Base-by-base conservation (phyloP, 140 eudicot genomes). In the Stevia rebaudiana region DNA sequence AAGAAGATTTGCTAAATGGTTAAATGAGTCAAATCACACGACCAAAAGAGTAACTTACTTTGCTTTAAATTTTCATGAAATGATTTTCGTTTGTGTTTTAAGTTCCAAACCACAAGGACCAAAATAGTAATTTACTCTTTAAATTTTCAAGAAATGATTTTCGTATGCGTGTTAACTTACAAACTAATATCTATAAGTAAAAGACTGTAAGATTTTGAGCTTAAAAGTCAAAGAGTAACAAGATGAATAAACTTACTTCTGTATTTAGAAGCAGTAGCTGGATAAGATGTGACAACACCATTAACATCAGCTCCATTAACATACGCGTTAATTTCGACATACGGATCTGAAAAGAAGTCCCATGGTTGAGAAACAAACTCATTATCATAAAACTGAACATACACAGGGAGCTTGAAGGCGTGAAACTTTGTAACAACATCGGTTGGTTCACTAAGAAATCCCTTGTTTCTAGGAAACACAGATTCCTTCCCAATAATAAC, bases 261-360 rank as follows among this genome's bases (percentile, higher is more conserved):
- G 81, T 88, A 92, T 68, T 13, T 74, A 19, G 70, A 69, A 17
- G 94, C 87, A 6, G 96, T 83, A 17, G 81, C 79, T 3, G 98
- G 98, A 79, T 66, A 88, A 36, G 75, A 88, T 16, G 98, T 85
- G 0, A 92, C 78, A 53, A 88, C 83, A 54, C 98, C 98, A 75
- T 85, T 33, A 11, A 78, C 59, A 4, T 60, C 73, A n/a, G 74
- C 63, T 55, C 56, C 78, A 40, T 25, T 25, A 13, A 76, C 76
- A 13, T 65, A 81, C 0, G 82, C 4, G 65, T 85, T 85, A 3
- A 92, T 37, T 60, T 92, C 95, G 36, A 79, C 82, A 44, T 72
- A 75, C 0, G 94, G 75, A 65, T 92, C 98, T 24, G 95, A 79
- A 62, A 77, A 83, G 82, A 85, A 88, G 67, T 92, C 98, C 82